Evolutionary conservation across 352 stramenopile species (phyloP).

Genomic region (Phytophthora hibernalis): DNA sequence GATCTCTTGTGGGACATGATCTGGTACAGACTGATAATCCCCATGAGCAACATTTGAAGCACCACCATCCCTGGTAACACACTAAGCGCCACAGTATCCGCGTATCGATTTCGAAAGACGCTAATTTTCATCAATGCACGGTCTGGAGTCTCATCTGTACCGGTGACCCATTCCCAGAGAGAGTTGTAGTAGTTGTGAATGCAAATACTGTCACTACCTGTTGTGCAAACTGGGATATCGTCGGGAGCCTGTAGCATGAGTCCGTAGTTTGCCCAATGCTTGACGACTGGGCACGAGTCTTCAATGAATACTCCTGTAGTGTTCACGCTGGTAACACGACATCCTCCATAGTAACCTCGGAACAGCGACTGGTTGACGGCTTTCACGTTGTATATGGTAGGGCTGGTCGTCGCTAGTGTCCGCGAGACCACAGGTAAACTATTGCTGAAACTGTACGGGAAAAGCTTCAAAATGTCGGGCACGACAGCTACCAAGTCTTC

Average conservation of each 20-base stretch:
- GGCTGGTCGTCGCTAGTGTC: slow-evolving; percentile 19
- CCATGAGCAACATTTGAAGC: slow-evolving; percentile 41
- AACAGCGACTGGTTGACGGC: slow-evolving; percentile 35
- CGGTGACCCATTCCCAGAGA: slow-evolving; percentile 37
- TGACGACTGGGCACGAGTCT: slow-evolving; percentile 16
- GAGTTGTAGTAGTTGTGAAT: slow-evolving; percentile 48
- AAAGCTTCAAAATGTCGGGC: slow-evolving; percentile 33
- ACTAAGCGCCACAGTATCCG: slow-evolving; percentile 27
- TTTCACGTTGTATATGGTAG: slow-evolving; percentile 21
- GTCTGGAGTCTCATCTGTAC: slow-evolving; percentile 13
- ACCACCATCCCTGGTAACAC: slow-evolving; percentile 36
- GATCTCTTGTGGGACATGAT: slow-evolving; percentile 38
- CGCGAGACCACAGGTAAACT: slow-evolving; percentile 27
- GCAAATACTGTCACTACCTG: slow-evolving; percentile 23
- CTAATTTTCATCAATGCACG: slow-evolving; percentile 38
- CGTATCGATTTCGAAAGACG: slow-evolving; percentile 34
- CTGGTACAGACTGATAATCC: slow-evolving; percentile 37
- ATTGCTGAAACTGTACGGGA: slow-evolving; percentile 34
- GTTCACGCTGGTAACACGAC: slow-evolving; percentile 26
- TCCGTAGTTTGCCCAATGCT: slow-evolving; percentile 34
- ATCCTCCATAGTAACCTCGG: slow-evolving; percentile 35
- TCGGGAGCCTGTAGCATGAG: slow-evolving; percentile 40
- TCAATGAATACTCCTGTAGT: slow-evolving; percentile 35
- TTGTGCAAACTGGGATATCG: slow-evolving; percentile 37
- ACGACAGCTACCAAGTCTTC: slow-evolving; percentile 29